Evolutionary conservation across 805 yeast species (phyloP), one percentile per base, ranked within the genome.

Genomic region (Candida insectalens): DNA sequence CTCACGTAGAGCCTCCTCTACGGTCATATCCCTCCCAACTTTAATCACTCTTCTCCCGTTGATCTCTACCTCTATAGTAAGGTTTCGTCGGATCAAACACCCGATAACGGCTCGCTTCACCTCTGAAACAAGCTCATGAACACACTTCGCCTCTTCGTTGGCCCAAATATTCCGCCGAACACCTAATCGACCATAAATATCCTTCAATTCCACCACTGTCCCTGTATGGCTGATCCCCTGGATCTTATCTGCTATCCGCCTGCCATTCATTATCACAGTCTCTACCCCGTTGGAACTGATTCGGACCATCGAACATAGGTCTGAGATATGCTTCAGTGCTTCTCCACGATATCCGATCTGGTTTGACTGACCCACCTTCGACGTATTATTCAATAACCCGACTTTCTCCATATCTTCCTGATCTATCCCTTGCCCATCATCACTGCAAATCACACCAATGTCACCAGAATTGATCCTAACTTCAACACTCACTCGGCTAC

Each of bases 301-400:
- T 1, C 62, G 46, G n/a, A 74, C 38, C 10, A 62, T 50, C 0
- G 77, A 59, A 23, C 50, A 47, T 5, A 72, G 46, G 0, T 65
- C 60, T n/a, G 70, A 52, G 3, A 84, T 56, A 1, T 78, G 65
- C 34, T 64, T 59, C 13, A 84, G 43, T 0, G 92, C 81, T 43
- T 77, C 82, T 1, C 95, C 95, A 32, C 83, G 63, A 47, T 77
- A 82, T 1, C 94, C 94, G 42, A 65, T 70, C 0, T 79, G 70
- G 1, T 34, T 45, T 15, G 66, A 71, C 1, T 53, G 20, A 7
- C 21, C 21, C 3, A 71, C 29, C 44, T 79, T 83, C 0, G 88
- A 77, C 0, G 89, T 79, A 36, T 56, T 57, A 45, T 71, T 60
- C 14, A 65, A 54, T 10, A 41, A 32, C 0, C 81, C 85, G 1